Evolutionary conservation across 192 early-diverging fungal species (phyloP), one percentile per base, ranked within the genome.

Genomic region (Backusella australiensis): DNA sequence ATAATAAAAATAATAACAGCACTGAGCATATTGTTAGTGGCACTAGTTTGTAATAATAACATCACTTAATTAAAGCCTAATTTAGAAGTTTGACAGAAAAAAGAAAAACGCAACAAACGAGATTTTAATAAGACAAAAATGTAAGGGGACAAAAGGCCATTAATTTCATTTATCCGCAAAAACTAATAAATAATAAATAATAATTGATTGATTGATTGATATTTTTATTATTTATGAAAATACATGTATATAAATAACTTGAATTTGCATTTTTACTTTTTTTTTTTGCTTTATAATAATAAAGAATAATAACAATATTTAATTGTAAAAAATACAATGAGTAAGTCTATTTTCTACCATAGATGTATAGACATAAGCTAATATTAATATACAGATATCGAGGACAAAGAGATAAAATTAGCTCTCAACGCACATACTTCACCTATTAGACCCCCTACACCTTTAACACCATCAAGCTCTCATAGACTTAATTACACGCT

Each of bases 81-180:
- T 63, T 63, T 63, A 63, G 56, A 63, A 63, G 56, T 29, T 63
- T 63, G 56, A 63, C 56, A 63, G 56, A 63, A 63, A 63, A 59
- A 63, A 63, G 21, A 63, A 63, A 63, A 63, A 29, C 21, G 26
- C 21, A 63, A 12, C 56, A 63, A 63, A 4, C 21, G 56, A 29
- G 21, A 63, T 63, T 63, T 63, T 63, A 63, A 63, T 63, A 29
- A 23, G 9, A 23, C 56, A 63, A 63, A 63, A 63, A 63, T 63
- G 56, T 63, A 63, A 63, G 56, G 56, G 56, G 23, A 26, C 26
- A 63, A 63, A 63, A 63, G n/a, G 23, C 23, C 12, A 63, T 63
- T 63, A 63, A 63, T 63, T 63, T 63, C 56, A 63, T 63, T 63
- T 63, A 63, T 12, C 26, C 21, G 26, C 56, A 63, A 63, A 63